Evolutionary conservation across 768 basidiomycete species (phyloP).

Genomic region (Neoboletus subvelutipes): DNA sequence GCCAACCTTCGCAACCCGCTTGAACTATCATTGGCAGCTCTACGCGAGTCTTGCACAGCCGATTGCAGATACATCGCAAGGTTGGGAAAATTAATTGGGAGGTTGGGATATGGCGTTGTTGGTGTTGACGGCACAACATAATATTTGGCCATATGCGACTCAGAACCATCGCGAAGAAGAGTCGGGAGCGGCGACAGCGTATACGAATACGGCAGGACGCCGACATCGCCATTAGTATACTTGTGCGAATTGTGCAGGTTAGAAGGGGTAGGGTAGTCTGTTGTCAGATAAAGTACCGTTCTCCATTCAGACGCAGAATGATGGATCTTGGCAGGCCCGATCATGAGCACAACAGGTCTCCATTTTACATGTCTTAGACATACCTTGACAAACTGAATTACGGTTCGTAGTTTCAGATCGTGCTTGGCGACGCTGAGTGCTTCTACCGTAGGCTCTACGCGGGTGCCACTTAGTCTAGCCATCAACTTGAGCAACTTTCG

Average conservation of each 20-base stretch:
- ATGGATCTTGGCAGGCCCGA: slow-evolving; percentile 47
- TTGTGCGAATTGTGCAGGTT: slow-evolving; percentile 43
- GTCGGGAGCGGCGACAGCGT: slow-evolving; percentile 56
- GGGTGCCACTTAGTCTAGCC: slow-evolving; percentile 68
- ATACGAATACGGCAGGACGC: slow-evolving; percentile 71
- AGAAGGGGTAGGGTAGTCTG: slow-evolving; percentile 63
- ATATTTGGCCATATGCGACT: slow-evolving; percentile 62
- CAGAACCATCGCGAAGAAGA: slow-evolving; percentile 61
- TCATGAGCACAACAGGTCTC: background rate
- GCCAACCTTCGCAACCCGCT: slow-evolving; percentile 65
- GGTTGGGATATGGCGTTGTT: slow-evolving; percentile 60
- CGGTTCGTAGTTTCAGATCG: slow-evolving; percentile 63
- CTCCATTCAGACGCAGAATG: slow-evolving; percentile 64
- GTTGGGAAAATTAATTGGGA: slow-evolving; percentile 75
- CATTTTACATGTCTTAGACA: slow-evolving; percentile 15
- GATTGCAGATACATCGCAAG: slow-evolving; percentile 74
- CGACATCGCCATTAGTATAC: slow-evolving; percentile 59
- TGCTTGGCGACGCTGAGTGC: slow-evolving; percentile 57
- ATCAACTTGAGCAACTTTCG: slow-evolving; percentile 69
- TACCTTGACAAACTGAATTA: slow-evolving; percentile 80
- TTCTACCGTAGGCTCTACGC: slow-evolving; percentile 69
- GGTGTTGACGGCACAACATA: slow-evolving; percentile 68
- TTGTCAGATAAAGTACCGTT: slow-evolving; percentile 72
- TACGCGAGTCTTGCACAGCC: slow-evolving; percentile 66
- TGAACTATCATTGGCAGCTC: slow-evolving; percentile 56